Evolutionary conservation across 2,329 filamentous ascomycete species (phyloP).

Genomic region (Trichoderma sp.): DNA sequence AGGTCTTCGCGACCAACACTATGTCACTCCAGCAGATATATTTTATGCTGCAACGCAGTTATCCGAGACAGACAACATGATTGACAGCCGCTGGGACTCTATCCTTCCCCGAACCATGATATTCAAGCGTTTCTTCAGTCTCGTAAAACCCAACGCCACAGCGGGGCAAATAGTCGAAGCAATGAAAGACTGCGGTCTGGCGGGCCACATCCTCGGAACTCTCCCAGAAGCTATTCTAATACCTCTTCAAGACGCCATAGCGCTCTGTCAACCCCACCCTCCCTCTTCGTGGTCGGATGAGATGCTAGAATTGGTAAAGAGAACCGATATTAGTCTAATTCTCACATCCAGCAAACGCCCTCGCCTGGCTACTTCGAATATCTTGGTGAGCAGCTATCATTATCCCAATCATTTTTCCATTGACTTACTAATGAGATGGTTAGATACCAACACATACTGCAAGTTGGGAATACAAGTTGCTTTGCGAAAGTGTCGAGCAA

Average conservation of each 20-base stretch:
- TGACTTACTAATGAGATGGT: conserved; percentile 35
- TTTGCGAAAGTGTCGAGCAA: conserved; percentile 70
- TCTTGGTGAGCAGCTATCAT: conserved; percentile 46
- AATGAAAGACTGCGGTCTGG: conserved; percentile 72
- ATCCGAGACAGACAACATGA: conserved; percentile 41
- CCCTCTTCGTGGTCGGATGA: conserved; percentile 74
- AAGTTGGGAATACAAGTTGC: conserved; percentile 74
- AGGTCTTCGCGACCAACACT: conserved; percentile 43
- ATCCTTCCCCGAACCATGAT: conserved; percentile 70
- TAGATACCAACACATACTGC: conserved; percentile 67
- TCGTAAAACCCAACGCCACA: conserved; percentile 55
- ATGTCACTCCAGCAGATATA: conserved; percentile 51
- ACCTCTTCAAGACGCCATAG: conserved; percentile 80
- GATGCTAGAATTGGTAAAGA: conserved; percentile 74
- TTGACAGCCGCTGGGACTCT: conserved; percentile 49
- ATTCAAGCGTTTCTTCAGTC: conserved; percentile 68
- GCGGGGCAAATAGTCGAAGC: conserved; percentile 71
- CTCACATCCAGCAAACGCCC: conserved; percentile 50
- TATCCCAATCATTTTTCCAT: not conserved
- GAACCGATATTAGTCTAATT: conserved; percentile 77
- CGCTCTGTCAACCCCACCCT: conserved; percentile 81
- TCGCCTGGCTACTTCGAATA: conserved; percentile 42
- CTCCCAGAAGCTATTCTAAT: conserved; percentile 83
- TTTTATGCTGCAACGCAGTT: conserved; percentile 47
- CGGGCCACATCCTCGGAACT: conserved; percentile 70